A percentile compares a stretch with the other conserved stretches of the same genome.
These are phyloP conservation scores for Yarrowia sp. DNA, from an alignment of 805 yeast species.

Conservation along the genomic window DNA sequence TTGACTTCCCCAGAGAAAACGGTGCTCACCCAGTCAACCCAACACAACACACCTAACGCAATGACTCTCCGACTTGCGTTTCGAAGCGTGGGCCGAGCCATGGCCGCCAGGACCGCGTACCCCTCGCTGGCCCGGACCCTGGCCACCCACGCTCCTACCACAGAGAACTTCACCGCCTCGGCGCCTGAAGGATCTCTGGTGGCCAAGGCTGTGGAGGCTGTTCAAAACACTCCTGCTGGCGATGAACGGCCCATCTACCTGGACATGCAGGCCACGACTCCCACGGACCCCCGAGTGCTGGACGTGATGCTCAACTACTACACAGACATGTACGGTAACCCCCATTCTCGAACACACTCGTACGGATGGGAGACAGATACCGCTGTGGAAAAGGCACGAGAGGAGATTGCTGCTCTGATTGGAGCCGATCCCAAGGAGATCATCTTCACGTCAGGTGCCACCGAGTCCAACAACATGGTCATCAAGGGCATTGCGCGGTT, in stretches of 20 bases:
- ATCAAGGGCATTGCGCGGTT: conserved; percentile 94
- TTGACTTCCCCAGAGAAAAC: not conserved
- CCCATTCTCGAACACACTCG: conserved; percentile 94
- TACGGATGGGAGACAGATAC: conserved; percentile 99
- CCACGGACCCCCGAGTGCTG: conserved; percentile 93
- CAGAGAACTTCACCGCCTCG: conserved; percentile 24
- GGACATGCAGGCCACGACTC: conserved; percentile 98
- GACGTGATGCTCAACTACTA: conserved; percentile 40
- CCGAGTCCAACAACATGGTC: conserved; percentile 94
- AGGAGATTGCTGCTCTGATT: conserved; percentile 75
- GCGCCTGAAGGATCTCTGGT: conserved; percentile 25
- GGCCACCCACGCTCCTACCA: conserved; percentile 26
- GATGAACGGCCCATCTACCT: conserved; percentile 77
- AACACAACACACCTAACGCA: not conserved
- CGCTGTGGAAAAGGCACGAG: conserved; percentile 84
- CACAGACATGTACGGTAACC: conserved; percentile 95
- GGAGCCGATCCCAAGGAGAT: conserved; percentile 96
- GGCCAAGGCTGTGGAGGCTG: conserved; percentile 22
- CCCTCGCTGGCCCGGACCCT: not conserved
- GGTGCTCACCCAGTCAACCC: not conserved
- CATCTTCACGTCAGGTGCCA: conserved; percentile 95
- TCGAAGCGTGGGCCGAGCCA: conserved; percentile 2
- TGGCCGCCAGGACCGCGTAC: not conserved
- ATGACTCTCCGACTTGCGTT: conserved; percentile 17
- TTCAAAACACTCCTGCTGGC: conserved; percentile 33